A percentile compares a stretch with the other conserved stretches of the same genome.
These are phyloP conservation scores for Fusarium domesticum DNA, from an alignment of 2,329 filamentous ascomycete species.

Conservation along the genomic window DNA sequence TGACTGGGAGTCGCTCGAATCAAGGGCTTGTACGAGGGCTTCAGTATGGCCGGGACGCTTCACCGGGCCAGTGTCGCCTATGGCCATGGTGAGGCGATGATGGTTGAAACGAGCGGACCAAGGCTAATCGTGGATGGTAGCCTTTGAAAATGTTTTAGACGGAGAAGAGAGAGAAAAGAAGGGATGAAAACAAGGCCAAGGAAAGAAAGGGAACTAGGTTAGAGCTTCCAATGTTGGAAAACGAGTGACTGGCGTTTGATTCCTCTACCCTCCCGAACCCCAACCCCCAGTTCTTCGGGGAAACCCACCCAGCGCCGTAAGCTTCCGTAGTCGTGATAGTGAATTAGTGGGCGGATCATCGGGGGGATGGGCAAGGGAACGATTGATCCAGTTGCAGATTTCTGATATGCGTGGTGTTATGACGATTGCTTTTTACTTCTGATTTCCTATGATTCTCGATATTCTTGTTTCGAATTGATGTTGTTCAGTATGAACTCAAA, in stretches of 20 bases:
- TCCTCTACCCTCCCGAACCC: not conserved
- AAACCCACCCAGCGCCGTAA: not conserved
- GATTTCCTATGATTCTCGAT: too few species aligned
- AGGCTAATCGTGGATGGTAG: constrained; percentile 10
- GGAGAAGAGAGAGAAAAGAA: constrained; percentile 7
- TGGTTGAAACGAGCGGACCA: constrained; percentile 18
- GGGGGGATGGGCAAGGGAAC: too few species aligned
- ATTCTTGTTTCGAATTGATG: too few species aligned
- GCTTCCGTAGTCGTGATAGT: too few species aligned
- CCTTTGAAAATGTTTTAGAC: constrained; percentile 3
- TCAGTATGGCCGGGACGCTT: constrained; percentile 10
- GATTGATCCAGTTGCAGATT: too few species aligned
- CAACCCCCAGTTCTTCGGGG: not conserved
- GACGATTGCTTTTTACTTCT: too few species aligned
- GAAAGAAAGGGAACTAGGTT: not conserved
- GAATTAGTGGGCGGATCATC: not conserved
- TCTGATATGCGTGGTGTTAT: too few species aligned
- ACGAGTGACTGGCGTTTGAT: not conserved
- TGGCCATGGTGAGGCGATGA: constrained; percentile 23
- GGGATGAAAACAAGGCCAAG: constrained; percentile 2
- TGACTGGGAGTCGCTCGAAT: not conserved
- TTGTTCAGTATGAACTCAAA: too few species aligned
- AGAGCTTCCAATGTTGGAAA: not conserved
- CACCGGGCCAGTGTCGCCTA: constrained; percentile 14
- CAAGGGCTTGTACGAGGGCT: not conserved